Conservation (phyloP, 257 asterid genomes). For the Solanum neorickii region DNA sequence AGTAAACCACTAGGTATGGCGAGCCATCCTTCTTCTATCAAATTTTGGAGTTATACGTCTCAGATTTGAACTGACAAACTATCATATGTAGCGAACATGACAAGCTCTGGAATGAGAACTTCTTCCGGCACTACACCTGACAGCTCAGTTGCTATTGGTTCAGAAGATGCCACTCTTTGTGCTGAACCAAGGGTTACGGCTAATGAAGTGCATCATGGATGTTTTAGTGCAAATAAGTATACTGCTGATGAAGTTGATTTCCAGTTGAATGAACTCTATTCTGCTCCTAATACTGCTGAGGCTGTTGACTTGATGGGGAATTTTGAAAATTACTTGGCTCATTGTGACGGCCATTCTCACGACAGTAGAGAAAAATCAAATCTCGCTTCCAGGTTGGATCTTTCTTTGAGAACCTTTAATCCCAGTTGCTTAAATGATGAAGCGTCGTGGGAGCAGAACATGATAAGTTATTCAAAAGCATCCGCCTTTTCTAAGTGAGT, state of each 20-base stretch:
- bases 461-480: constrained; percentile 66
- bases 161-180: not conserved
- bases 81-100: not conserved
- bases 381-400: constrained; percentile 42
- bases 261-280: not conserved
- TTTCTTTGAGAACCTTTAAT: constrained; percentile 51
- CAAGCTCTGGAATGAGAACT: not conserved
- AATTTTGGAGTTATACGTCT: not conserved
- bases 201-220: constrained; percentile 6
- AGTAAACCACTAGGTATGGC: not conserved
- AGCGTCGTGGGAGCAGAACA: constrained; percentile 30
- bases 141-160: not conserved
- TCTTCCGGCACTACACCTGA: not conserved
- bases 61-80: not conserved
- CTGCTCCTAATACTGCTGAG: constrained; percentile 18
- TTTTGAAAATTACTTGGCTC: constrained; percentile 42
- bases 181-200: not conserved
- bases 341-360: constrained; percentile 20
- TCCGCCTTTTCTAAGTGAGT: constrained; percentile 90
- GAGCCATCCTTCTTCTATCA: not conserved
- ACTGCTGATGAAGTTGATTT: not conserved
- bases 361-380: not conserved
- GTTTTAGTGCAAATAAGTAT: constrained; percentile 14
- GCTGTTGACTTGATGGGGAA: constrained; percentile 82
- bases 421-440: constrained; percentile 32